A percentile compares a stretch with the other conserved stretches of the same genome.
Evolutionary conservation across 2,329 filamentous ascomycete species (phyloP).

Genomic region (Ophiostoma populinum): DNA sequence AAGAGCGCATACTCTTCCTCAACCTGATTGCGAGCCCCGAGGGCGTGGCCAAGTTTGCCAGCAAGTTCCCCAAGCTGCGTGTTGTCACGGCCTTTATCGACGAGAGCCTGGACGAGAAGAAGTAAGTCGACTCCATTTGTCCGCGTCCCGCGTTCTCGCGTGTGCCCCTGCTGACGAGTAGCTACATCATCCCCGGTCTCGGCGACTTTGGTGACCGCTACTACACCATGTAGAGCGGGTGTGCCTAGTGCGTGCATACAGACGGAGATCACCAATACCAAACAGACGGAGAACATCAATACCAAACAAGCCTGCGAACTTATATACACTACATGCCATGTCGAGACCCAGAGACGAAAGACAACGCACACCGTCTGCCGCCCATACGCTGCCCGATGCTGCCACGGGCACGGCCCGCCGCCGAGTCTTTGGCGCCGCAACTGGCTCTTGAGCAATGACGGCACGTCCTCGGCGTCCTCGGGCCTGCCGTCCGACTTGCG

Average conservation of each 20-base stretch:
- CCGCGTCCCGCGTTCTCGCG: background rate
- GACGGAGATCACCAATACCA: background rate
- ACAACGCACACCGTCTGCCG: too few species aligned
- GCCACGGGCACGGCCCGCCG: too few species aligned
- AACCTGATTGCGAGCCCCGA: conserved; percentile 96
- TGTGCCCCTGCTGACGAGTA: conserved; percentile 22
- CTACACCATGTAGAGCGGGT: conserved; percentile 56
- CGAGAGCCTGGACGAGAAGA: conserved; percentile 85
- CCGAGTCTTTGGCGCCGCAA: too few species aligned
- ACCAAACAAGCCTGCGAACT: conserved; percentile 1
- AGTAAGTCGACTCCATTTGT: conserved; percentile 44
- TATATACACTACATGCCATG: too few species aligned
- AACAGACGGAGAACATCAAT: background rate
- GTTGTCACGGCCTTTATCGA: conserved; percentile 96
- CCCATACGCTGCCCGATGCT: too few species aligned
- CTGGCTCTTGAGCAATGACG: too few species aligned
- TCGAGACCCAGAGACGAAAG: too few species aligned
- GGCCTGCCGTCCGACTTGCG: too few species aligned
- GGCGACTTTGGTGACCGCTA: conserved; percentile 94
- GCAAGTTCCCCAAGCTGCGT: conserved; percentile 72
- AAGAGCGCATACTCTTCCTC: conserved; percentile 88
- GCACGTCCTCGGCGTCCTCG: too few species aligned
- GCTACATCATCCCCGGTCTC: conserved; percentile 86
- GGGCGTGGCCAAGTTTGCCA: conserved; percentile 75
- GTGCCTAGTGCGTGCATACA: conserved; percentile 4